phyloP scores from a whole-genome alignment of 169 alveolate genomes.

The Plasmodium sp. region DNA sequence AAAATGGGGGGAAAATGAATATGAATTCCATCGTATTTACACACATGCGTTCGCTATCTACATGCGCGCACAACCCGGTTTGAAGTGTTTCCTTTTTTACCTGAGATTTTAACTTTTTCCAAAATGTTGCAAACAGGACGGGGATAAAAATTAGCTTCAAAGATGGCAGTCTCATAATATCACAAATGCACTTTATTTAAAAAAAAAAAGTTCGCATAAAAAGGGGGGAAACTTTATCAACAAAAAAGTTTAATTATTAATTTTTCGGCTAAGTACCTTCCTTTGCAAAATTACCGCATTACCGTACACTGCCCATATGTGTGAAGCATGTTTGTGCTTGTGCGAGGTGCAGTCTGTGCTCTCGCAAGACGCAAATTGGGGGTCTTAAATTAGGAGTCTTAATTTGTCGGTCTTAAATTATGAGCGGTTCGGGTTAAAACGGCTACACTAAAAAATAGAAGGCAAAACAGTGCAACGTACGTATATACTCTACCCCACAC shows the following conservation, averaged over 20 bases:
- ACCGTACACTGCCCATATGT: not conserved
- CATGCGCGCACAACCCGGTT: not conserved
- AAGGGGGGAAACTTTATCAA: not conserved
- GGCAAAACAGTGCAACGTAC: not conserved
- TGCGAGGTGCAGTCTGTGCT: not conserved
- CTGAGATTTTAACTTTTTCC: conserved; percentile 34
- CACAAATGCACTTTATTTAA: not conserved
- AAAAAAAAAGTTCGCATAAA: not conserved
- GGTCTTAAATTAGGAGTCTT: not conserved
- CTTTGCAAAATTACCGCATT: not conserved
- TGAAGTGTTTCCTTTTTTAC: conserved; percentile 1
- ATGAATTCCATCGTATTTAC: not conserved
- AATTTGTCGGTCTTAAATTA: not conserved
- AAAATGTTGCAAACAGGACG: conserved; percentile 5
- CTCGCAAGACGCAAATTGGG: not conserved
- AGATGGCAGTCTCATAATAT: conserved; percentile 8
- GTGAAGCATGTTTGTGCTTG: not conserved
- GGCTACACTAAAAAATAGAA: not conserved
- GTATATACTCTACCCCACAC: not conserved
- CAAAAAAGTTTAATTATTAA: not conserved
- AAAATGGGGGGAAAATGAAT: not conserved
- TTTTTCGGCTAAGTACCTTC: not conserved
- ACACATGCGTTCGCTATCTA: not conserved
- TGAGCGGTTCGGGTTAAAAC: not conserved
- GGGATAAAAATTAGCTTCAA: not conserved